phyloP scores from a whole-genome alignment of 225 moss, liverwort and hornwort species.

The Pseudisothecium myosuroides region DNA sequence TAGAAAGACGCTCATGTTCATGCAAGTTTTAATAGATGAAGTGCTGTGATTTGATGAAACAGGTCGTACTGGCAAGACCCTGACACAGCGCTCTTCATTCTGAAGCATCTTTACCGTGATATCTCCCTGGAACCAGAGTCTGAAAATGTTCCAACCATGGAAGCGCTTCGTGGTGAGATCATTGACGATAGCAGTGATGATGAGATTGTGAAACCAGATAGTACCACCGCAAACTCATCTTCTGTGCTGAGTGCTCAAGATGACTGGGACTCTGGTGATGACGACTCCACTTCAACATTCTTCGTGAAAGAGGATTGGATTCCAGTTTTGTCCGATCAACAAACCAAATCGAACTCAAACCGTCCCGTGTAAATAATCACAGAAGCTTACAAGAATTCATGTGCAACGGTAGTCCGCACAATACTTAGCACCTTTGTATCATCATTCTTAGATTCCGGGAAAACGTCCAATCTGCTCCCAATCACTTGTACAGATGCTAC shows the following conservation, averaged over 20 bases:
- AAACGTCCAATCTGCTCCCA: not conserved
- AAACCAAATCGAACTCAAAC: not conserved
- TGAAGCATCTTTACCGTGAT: slow-evolving; percentile 82
- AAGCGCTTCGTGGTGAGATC: slow-evolving; percentile 15
- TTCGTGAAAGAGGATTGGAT: slow-evolving; percentile 58
- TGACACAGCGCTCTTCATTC: slow-evolving; percentile 93
- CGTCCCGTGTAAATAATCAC: slow-evolving; percentile 1
- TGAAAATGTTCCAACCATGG: slow-evolving; percentile 19
- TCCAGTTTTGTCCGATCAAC: slow-evolving; percentile 33
- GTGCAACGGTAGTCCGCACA: not conserved
- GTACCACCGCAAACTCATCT: not conserved
- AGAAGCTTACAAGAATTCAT: not conserved
- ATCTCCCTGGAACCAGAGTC: slow-evolving; percentile 57
- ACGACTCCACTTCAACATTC: slow-evolving; percentile 60
- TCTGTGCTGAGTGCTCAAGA: slow-evolving; percentile 26
- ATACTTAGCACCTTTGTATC: not conserved
- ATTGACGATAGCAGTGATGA: slow-evolving; percentile 19
- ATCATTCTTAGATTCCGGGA: not conserved
- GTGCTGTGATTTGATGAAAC: not conserved
- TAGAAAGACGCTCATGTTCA: not conserved
- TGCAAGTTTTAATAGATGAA: not conserved
- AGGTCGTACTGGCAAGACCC: slow-evolving; percentile 96
- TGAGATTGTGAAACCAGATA: slow-evolving; percentile 13
- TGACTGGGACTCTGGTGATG: slow-evolving; percentile 52
- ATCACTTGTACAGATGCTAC: not conserved